Conservation (phyloP, 495 filamentous ascomycete genomes). For the Bryoglossum gracile region DNA sequence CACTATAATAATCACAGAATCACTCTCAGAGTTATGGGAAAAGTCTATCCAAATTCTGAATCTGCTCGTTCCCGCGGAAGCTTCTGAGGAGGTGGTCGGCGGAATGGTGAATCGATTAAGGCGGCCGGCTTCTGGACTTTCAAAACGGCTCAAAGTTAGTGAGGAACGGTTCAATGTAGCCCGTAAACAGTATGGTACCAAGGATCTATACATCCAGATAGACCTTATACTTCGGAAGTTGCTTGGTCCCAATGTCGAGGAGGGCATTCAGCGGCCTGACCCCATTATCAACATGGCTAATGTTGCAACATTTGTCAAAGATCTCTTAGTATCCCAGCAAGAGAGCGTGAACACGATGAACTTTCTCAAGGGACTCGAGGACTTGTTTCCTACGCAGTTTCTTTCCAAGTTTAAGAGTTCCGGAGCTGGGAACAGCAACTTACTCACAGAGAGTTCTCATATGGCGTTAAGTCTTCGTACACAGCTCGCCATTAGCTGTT, state of each 20-base stretch:
- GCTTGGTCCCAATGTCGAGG: constrained; percentile 20
- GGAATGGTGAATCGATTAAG: constrained; percentile 25
- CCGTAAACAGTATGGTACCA: constrained; percentile 14
- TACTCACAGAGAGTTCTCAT: constrained; percentile 29
- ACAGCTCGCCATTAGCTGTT: constrained; percentile 27
- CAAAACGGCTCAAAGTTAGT: constrained; percentile 20
- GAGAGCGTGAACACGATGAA: not conserved
- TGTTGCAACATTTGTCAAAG: constrained; percentile 30
- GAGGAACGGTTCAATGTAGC: constrained; percentile 20
- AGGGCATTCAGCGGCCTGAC: constrained; percentile 27
- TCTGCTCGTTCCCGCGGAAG: constrained; percentile 26
- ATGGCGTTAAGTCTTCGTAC: constrained; percentile 36
- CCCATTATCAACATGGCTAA: constrained; percentile 36
- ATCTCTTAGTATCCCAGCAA: constrained; percentile 11
- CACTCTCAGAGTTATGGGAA: constrained; percentile 28
- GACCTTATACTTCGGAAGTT: constrained; percentile 23
- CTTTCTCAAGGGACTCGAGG: constrained; percentile 28
- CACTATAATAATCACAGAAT: constrained; percentile 24
- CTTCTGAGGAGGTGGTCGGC: constrained; percentile 20
- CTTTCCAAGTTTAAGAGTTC: constrained; percentile 17
- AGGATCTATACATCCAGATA: constrained; percentile 28
- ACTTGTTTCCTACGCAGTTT: constrained; percentile 30
- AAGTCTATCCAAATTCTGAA: constrained; percentile 26
- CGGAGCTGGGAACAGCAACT: constrained; percentile 22
- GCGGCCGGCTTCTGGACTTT: constrained; percentile 26